Percentiles rank a stretch among this genome's conserved stretches.
phyloP scores from a whole-genome alignment of 441 rosid species.

The Syzygium malaccense region DNA sequence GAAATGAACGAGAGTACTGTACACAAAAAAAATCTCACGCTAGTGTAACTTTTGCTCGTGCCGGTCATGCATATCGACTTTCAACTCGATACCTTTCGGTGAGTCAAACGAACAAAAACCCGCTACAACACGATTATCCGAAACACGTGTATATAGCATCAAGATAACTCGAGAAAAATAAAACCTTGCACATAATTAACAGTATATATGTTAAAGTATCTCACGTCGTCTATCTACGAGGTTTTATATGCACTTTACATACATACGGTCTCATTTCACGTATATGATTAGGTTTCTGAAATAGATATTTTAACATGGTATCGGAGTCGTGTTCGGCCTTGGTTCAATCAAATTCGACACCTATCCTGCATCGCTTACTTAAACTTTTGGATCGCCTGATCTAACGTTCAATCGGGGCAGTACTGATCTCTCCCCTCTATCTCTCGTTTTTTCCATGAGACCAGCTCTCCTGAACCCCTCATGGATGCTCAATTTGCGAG shows the following conservation, averaged over 20 bases:
- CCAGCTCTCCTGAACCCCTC: background rate
- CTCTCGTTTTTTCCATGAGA: background rate
- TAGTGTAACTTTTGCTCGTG: background rate
- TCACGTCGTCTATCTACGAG: fast-evolving
- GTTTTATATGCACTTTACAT: background rate
- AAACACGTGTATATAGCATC: background rate
- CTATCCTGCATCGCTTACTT: background rate
- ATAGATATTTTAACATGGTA: background rate
- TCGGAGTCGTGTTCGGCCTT: fast-evolving
- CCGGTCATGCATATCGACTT: fast-evolving
- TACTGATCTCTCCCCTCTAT: background rate
- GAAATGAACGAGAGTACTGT: background rate
- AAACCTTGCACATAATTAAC: background rate
- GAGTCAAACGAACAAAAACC: background rate
- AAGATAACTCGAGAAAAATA: background rate
- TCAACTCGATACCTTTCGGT: background rate
- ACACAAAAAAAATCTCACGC: too few relatives aligned
- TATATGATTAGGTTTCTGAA: background rate
- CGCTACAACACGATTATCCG: fast-evolving
- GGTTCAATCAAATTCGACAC: background rate
- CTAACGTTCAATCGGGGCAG: too few relatives aligned
- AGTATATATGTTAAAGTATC: background rate
- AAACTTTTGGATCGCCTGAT: background rate
- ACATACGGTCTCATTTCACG: background rate
- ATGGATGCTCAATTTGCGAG: background rate